Conservation (phyloP, 2,329 filamentous ascomycete species). For the Exserohilum turcica region DNA sequence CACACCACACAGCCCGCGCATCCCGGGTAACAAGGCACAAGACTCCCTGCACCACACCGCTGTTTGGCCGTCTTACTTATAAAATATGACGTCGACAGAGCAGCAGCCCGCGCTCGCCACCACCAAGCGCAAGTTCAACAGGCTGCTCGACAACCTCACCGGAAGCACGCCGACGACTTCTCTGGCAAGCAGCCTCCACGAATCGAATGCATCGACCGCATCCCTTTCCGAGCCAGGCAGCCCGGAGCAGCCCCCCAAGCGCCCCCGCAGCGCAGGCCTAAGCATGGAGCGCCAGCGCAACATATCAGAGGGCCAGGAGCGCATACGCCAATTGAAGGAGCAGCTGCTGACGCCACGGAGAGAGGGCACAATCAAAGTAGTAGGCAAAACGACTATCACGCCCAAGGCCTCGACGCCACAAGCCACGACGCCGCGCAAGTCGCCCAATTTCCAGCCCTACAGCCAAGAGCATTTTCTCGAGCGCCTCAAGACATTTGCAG, state of each 20-base stretch:
- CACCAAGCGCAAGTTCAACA: constrained; percentile 84
- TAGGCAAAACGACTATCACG: constrained; percentile 36
- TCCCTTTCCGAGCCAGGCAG: constrained; percentile 31
- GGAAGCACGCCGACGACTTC: constrained; percentile 57
- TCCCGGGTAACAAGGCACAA: neutral
- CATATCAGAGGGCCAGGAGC: constrained; percentile 37
- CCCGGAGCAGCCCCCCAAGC: constrained; percentile 43
- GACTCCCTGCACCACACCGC: neutral
- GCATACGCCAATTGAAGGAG: constrained; percentile 40
- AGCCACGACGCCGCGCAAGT: constrained; percentile 38
- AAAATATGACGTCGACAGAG: constrained; percentile 18
- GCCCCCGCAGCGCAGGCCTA: constrained; percentile 40
- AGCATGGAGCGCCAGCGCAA: constrained; percentile 34
- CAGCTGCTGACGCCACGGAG: constrained; percentile 39
- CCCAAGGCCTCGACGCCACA: constrained; percentile 28
- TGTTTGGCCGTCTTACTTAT: neutral
- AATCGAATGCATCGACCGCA: constrained; percentile 42
- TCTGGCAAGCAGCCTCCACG: constrained; percentile 44
- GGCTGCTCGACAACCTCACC: constrained; percentile 60
- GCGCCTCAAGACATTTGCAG: constrained; percentile 84
- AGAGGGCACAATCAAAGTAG: constrained; percentile 37
- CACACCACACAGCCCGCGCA: constrained; percentile 2
- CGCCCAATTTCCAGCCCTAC: constrained; percentile 80
- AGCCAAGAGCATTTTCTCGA: constrained; percentile 82
- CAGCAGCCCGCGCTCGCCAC: constrained; percentile 65